phyloP scores from a whole-genome alignment of 2,329 filamentous ascomycete genomes.

The Aspergillus unguis region DNA sequence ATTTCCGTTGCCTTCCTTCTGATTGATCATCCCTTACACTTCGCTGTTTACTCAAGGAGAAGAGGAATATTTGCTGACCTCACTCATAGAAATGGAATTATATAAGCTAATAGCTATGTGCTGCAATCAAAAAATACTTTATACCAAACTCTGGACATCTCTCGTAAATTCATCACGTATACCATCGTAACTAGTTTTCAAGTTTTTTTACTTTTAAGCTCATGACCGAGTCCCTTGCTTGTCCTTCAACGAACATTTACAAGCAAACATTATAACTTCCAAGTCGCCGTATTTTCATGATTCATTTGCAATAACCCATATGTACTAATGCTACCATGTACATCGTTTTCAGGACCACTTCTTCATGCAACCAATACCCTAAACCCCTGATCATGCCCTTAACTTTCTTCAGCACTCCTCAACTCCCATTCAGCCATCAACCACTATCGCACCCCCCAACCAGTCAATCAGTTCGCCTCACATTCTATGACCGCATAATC shows the following conservation, averaged over 20 bases:
- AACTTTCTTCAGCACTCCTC: too few relatives aligned
- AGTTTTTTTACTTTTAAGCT: too few relatives aligned
- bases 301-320: not conserved
- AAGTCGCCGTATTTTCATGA: not conserved
- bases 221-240: too few relatives aligned
- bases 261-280: too few relatives aligned
- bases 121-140: too few relatives aligned
- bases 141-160: too few relatives aligned
- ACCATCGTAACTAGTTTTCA: too few relatives aligned
- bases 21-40: constrained; percentile 44
- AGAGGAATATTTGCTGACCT: constrained; percentile 1
- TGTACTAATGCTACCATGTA: not conserved
- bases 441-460: not conserved
- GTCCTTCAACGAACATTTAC: too few relatives aligned
- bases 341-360: not conserved
- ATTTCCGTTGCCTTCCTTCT: constrained; percentile 99
- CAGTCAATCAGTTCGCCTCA: not conserved
- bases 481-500: not conserved
- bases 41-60: not conserved
- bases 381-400: not conserved
- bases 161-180: too few relatives aligned
- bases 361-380: not conserved
- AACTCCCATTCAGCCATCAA: not conserved
- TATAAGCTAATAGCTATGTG: not conserved
- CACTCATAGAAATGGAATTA: not conserved